Percentiles rank a stretch among this genome's conserved stretches.
Conservation (phyloP, 2,329 filamentous ascomycete genomes). For the Fusarium hainanense region DNA sequence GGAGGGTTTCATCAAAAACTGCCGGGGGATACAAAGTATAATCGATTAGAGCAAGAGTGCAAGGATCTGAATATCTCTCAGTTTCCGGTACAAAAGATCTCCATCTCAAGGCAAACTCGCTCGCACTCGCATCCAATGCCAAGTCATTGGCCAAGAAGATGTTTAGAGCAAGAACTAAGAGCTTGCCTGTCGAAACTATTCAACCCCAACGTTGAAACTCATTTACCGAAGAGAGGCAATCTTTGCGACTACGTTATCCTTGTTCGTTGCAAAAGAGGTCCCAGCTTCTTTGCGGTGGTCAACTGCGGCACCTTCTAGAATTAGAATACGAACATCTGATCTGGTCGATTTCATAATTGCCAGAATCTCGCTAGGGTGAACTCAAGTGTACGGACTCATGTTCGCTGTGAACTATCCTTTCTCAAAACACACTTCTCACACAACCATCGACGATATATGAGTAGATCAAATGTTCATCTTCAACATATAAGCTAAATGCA, state of each 20-base stretch:
- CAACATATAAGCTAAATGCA: constrained; percentile 17
- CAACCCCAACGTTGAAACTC: neutral
- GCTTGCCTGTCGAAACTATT: neutral
- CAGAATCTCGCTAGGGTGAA: constrained; percentile 1
- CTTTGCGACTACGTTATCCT: neutral
- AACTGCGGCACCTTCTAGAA: constrained; percentile 18
- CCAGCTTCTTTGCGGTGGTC: constrained; percentile 13
- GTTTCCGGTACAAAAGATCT: neutral
- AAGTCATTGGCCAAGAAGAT: neutral
- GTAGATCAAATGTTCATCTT: constrained; percentile 6
- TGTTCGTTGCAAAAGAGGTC: neutral
- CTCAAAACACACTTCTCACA: neutral
- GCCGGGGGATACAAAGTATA: neutral
- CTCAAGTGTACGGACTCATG: constrained; percentile 6
- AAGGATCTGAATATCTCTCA: constrained; percentile 3
- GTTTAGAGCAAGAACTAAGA: neutral
- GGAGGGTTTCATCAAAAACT: constrained; percentile 22
- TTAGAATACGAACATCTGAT: constrained; percentile 7
- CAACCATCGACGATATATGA: neutral
- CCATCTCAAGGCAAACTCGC: neutral
- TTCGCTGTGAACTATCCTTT: neutral
- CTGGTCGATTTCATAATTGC: neutral
- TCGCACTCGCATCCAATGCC: constrained; percentile 3
- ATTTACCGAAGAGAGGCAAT: constrained; percentile 10
- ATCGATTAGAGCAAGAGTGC: neutral